Conservation (phyloP, 129 eudicot genomes). For the Daucus carota region DH1_v3.0 NC_030384.2:45299501-45300000, state of each 20-base stretch:
- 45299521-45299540: too few species aligned
- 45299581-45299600: background rate
- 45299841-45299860: conserved; percentile 62
- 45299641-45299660: background rate
- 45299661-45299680: background rate
- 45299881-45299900: conserved; percentile 82
- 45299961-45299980: background rate
- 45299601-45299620: background rate
- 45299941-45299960: conserved; percentile 22
- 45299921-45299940: conserved; percentile 72
- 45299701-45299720: background rate
- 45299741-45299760: conserved; percentile 6
- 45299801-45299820: conserved; percentile 99
- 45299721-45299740: background rate
- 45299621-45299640: background rate
- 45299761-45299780: conserved; percentile 56
- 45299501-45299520: background rate
- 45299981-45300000: background rate
- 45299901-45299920: conserved; percentile 88
- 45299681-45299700: background rate
- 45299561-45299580: background rate
- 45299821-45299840: conserved; percentile 72
- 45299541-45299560: too few species aligned
- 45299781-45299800: conserved; percentile 64
- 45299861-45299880: conserved; percentile 77